Evolutionary conservation across 805 yeast genomes (phyloP).

Genomic region (Yarrowia sp.): DNA sequence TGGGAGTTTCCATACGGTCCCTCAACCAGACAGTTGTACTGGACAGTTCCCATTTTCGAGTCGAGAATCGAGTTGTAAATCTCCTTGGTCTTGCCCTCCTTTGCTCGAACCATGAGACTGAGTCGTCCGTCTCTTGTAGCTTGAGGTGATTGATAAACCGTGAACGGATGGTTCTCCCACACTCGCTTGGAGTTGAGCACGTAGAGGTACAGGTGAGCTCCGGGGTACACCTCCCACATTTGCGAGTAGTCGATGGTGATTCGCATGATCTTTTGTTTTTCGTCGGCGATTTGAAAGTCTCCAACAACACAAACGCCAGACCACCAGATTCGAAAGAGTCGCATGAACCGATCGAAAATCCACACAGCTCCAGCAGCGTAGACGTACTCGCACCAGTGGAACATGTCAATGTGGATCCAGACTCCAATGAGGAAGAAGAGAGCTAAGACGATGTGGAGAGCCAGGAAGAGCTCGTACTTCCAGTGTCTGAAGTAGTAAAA

Average conservation of each 20-base stretch:
- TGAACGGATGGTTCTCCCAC: constrained; percentile 81
- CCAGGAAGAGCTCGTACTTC: constrained; percentile 66
- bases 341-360: constrained; percentile 69
- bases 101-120: constrained; percentile 40
- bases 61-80: constrained; percentile 36
- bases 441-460: constrained; percentile 64
- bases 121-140: constrained; percentile 41
- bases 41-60: constrained; percentile 27
- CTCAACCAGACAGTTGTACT: constrained; percentile 53
- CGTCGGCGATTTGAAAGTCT: constrained; percentile 28
- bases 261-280: constrained; percentile 42
- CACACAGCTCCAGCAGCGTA: constrained; percentile 69
- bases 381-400: constrained; percentile 57
- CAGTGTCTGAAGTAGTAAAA: constrained; percentile 59
- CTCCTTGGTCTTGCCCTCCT: constrained; percentile 42
- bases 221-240: constrained; percentile 60
- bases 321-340: constrained; percentile 60
- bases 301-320: constrained; percentile 57
- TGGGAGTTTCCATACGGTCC: constrained; percentile 74
- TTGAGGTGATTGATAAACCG: constrained; percentile 48
- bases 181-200: constrained; percentile 59
- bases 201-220: constrained; percentile 64
- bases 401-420: constrained; percentile 61
- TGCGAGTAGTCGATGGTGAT: constrained; percentile 52
- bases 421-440: constrained; percentile 59